Conservation (phyloP, 306 rosid genomes). For the Rosa multiflora region DNA sequence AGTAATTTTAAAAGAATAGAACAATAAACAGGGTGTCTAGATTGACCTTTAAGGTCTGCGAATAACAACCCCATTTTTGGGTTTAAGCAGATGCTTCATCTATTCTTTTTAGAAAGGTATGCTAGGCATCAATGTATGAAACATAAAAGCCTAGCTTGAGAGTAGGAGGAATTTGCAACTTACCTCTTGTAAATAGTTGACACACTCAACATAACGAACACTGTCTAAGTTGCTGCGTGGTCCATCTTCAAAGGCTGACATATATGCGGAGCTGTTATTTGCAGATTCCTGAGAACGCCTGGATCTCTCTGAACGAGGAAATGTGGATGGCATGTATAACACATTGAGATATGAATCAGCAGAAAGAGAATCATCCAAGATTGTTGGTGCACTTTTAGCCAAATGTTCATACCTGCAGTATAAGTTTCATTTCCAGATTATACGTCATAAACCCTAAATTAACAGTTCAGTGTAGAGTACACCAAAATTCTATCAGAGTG, state of each 20-base stretch:
- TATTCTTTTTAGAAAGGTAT: background rate
- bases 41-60: background rate
- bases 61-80: background rate
- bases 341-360: conserved; percentile 98
- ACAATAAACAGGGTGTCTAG: background rate
- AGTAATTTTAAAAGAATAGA: background rate
- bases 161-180: conserved; percentile 25
- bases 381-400: conserved; percentile 97
- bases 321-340: conserved; percentile 90
- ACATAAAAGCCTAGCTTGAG: conserved; percentile 22
- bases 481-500: background rate
- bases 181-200: conserved; percentile 87
- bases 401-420: conserved; percentile 91
- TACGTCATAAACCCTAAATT: conserved; percentile 1
- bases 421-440: conserved; percentile 33
- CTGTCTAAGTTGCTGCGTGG: conserved; percentile 94
- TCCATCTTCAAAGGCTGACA: conserved; percentile 79
- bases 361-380: conserved; percentile 97
- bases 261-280: conserved; percentile 50
- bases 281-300: conserved; percentile 66
- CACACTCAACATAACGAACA: conserved; percentile 74
- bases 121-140: conserved; percentile 19
- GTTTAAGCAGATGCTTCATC: background rate
- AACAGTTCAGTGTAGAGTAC: background rate
- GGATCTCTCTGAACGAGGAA: conserved; percentile 94